phyloP scores from a whole-genome alignment of 495 filamentous ascomycete species.

The Durotheca rogersii region DNA sequence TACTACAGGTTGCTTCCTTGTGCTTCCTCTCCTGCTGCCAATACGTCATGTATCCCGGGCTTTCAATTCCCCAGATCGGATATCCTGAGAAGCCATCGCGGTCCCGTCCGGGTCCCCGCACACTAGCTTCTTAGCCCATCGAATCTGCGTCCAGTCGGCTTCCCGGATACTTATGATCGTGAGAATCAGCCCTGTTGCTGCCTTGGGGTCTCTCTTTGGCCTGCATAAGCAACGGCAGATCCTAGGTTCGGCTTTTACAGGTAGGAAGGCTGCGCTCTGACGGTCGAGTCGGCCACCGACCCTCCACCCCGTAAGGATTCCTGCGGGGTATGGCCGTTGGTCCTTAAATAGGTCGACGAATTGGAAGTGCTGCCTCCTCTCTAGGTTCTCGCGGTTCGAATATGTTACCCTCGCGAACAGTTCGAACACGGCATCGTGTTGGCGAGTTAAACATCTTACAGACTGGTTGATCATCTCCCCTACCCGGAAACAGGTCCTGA shows the following conservation, averaged over 20 bases:
- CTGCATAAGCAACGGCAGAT: constrained; percentile 57
- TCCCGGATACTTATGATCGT: constrained; percentile 55
- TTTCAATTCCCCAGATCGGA: constrained; percentile 8
- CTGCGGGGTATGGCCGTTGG: constrained; percentile 52
- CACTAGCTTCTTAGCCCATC: constrained; percentile 35
- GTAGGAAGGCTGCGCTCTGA: constrained; percentile 48
- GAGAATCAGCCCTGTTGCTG: constrained; percentile 44
- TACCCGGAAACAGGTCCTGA: constrained; percentile 63
- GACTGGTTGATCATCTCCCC: constrained; percentile 56
- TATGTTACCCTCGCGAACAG: constrained; percentile 58
- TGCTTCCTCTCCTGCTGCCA: neutral
- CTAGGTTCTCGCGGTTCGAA: constrained; percentile 48
- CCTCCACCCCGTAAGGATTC: constrained; percentile 52
- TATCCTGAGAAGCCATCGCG: neutral
- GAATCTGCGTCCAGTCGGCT: constrained; percentile 54
- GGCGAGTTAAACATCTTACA: constrained; percentile 31
- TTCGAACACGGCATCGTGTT: constrained; percentile 55
- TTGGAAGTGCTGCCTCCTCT: constrained; percentile 56
- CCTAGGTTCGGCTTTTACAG: constrained; percentile 26
- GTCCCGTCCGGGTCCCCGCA: constrained; percentile 18
- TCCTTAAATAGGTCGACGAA: constrained; percentile 62
- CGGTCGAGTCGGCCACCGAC: constrained; percentile 47
- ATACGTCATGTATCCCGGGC: too few relatives aligned
- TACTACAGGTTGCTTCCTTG: too few relatives aligned
- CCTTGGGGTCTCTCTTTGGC: constrained; percentile 46